Evolutionary conservation across 2,329 filamentous ascomycete species (phyloP).

Genomic region (Clonostachys rosea): DNA sequence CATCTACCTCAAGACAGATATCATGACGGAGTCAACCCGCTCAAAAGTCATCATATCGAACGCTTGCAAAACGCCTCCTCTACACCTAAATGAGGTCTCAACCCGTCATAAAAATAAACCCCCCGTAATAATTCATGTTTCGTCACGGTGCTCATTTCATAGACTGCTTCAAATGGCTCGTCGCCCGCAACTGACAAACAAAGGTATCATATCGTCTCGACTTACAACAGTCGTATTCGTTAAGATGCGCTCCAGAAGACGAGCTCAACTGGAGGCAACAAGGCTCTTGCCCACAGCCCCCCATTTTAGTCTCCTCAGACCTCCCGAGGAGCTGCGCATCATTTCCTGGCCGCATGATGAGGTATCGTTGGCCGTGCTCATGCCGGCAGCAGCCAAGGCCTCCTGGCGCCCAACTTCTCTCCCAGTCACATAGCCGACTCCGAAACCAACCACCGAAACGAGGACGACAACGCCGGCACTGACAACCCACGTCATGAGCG

Average conservation of each 20-base stretch:
- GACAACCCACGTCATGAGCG: conserved; percentile 59
- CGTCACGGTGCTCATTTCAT: too few species aligned
- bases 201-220: too few species aligned
- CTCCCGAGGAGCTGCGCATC: conserved; percentile 43
- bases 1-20: too few species aligned
- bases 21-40: too few species aligned
- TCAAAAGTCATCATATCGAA: too few species aligned
- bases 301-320: conserved; percentile 50
- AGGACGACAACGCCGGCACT: conserved; percentile 64
- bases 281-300: conserved; percentile 46
- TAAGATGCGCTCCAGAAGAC: background rate
- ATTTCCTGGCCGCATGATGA: conserved; percentile 49
- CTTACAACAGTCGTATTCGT: too few species aligned
- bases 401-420: conserved; percentile 63
- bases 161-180: too few species aligned
- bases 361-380: conserved; percentile 36
- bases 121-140: too few species aligned
- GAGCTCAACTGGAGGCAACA: conserved; percentile 21
- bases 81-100: too few species aligned
- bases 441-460: conserved; percentile 64
- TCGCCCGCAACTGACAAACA: too few species aligned
- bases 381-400: conserved; percentile 32
- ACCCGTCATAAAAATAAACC: too few species aligned
- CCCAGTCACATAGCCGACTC: conserved; percentile 64
- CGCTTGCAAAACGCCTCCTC: too few species aligned